Evolutionary conservation across 1,284 basidiomycete species (phyloP).

Genomic region (Tremellales sp.): DNA sequence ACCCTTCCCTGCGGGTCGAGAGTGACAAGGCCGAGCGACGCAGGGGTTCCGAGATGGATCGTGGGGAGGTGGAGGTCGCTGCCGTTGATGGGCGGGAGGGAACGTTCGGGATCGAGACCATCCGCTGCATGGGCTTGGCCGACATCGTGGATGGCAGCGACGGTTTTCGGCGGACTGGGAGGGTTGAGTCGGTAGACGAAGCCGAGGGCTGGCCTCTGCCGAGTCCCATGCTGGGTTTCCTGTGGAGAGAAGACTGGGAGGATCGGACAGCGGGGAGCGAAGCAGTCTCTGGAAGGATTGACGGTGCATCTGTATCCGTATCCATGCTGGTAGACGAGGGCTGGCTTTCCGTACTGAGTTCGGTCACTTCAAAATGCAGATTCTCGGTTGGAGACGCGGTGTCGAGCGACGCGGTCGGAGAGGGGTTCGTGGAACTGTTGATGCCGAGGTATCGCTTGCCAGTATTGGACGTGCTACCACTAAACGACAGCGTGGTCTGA

Average conservation of each 20-base stretch:
- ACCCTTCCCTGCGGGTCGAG: conserved; percentile 29
- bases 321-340: too few relatives aligned
- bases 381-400: too few relatives aligned
- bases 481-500: background rate
- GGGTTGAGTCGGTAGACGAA: background rate
- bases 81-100: conserved; percentile 9
- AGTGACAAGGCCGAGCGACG: conserved; percentile 16
- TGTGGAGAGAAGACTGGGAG: too few relatives aligned
- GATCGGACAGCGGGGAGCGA: too few relatives aligned
- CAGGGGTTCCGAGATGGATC: conserved; percentile 8
- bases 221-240: background rate
- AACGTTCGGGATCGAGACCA: conserved; percentile 40
- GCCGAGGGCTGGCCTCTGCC: background rate
- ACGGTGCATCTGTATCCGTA: conserved; percentile 1
- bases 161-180: conserved; percentile 23
- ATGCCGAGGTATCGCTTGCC: background rate
- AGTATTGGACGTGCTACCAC: background rate
- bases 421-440: background rate
- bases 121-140: conserved; percentile 26
- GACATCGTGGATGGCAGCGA: conserved; percentile 38
- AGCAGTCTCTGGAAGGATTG: background rate
- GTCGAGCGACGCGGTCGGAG: too few relatives aligned
- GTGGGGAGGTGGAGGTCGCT: conserved; percentile 9
- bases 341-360: too few relatives aligned
- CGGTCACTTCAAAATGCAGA: too few relatives aligned